Evolutionary conservation across 805 yeast species (phyloP).

Genomic region (Metschnikowia colocasiae): DNA sequence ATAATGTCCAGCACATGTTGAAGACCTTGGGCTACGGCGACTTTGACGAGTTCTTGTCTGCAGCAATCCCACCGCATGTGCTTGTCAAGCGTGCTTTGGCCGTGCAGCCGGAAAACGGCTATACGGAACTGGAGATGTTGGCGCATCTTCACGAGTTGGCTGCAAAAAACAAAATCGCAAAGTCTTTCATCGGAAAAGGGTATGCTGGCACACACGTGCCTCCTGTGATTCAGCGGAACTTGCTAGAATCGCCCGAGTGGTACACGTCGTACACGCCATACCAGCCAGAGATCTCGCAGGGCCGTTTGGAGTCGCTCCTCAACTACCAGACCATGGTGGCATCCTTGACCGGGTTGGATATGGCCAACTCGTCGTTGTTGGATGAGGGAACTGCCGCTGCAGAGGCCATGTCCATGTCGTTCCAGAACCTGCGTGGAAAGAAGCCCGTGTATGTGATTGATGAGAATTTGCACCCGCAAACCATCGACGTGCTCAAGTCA

Average conservation of each 20-base stretch:
- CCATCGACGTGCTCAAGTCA: conserved; percentile 70
- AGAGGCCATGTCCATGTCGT: conserved; percentile 89
- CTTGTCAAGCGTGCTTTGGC: conserved; percentile 63
- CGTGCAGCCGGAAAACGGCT: conserved; percentile 70
- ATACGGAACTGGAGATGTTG: conserved; percentile 76
- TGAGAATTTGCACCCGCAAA: conserved; percentile 75
- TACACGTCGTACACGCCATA: conserved; percentile 98
- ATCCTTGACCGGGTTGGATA: conserved; percentile 89
- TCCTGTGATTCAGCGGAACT: conserved; percentile 87
- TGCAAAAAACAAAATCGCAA: conserved; percentile 64
- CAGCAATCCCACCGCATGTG: conserved; percentile 76
- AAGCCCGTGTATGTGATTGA: conserved; percentile 70
- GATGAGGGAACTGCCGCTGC: conserved; percentile 98
- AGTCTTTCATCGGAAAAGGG: conserved; percentile 88
- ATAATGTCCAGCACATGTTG: conserved; percentile 65
- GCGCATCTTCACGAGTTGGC: conserved; percentile 67
- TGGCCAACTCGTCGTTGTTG: conserved; percentile 89
- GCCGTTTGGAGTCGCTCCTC: conserved; percentile 83
- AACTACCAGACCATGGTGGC: conserved; percentile 91
- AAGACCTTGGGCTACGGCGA: conserved; percentile 58
- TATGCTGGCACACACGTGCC: conserved; percentile 89
- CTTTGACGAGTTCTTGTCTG: conserved; percentile 63
- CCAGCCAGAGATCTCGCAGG: conserved; percentile 97
- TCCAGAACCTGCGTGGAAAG: conserved; percentile 63
- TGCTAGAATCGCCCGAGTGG: conserved; percentile 95